Base-by-base conservation (phyloP, 2,329 filamentous ascomycete species). In the Hymenoscyphus fructigenus region DNA sequence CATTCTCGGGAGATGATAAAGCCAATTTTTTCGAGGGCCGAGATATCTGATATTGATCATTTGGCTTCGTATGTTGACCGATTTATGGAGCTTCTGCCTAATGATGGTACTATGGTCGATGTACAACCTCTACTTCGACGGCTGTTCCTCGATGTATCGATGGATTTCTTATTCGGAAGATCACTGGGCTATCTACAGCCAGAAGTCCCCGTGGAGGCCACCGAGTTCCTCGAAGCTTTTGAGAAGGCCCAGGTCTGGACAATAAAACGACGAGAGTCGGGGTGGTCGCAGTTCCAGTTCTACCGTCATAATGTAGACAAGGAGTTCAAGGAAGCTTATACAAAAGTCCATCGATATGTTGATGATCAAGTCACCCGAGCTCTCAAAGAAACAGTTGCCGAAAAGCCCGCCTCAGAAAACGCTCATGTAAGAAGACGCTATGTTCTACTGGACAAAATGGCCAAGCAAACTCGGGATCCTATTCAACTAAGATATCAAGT, bases 361-460 rank as follows among this genome's bases (percentile, higher is more conserved):
- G 79, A 81, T 47, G 71, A 73, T 26, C 82, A 82, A 66, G 76
- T 85, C 4, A 70, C 78, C 26, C 72, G 74, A 60, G 77, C 78
- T 2, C 74, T 75, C 29, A 26, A 65, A 41, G 15, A 58, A 6
- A 26, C 34, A 47, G 15, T 12, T 12, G n/a, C 38, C 2, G 75
- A 75, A 9, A 29, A 29, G 5, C 10, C 12, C 77, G 78, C 61
- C 69, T 7, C 38, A 20, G 71, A 38, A 75, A 76, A 6, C 73
- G 74, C 10, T 76, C 32, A 73, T 72, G 70, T 59, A 67, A 26
- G 72, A 77, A 69, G 66, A 76, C 62, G 70, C 36, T 85, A 85
- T 70, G 77, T 86, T 14, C 87, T 88, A 64, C 78, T 88, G 12
- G 75, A 87, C 64, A 84, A 86, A 70, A 74, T 89, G 36, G 78